Evolutionary conservation across 257 asterid species (phyloP).

Genomic region (Misopates orontium): DNA sequence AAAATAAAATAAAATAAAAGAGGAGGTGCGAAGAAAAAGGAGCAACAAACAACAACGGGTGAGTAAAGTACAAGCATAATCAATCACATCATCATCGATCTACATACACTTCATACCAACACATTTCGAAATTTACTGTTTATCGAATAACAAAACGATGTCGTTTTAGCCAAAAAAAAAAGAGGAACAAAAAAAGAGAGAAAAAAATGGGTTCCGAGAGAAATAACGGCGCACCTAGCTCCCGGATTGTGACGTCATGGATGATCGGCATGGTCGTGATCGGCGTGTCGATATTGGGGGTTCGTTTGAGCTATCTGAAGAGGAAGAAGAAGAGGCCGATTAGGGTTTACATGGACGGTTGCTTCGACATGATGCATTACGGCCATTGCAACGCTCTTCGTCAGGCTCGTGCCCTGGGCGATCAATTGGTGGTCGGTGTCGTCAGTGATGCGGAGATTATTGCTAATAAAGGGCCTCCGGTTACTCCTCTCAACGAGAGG

Average conservation of each 20-base stretch:
- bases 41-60: not conserved
- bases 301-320: slow-evolving; percentile 48
- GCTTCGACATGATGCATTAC: slow-evolving; percentile 99
- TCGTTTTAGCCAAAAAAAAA: not conserved
- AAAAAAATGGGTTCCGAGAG: slow-evolving; percentile 51
- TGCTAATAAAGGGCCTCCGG: slow-evolving; percentile 92
- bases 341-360: slow-evolving; percentile 97
- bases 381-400: slow-evolving; percentile 99
- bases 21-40: not conserved
- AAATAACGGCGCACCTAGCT: slow-evolving; percentile 40
- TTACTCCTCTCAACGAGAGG: slow-evolving; percentile 93
- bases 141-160: no score
- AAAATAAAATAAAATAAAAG: not conserved
- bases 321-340: slow-evolving; percentile 69
- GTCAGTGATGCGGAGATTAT: slow-evolving; percentile 92
- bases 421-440: slow-evolving; percentile 93
- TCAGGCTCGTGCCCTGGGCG: slow-evolving; percentile 96
- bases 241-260: slow-evolving; percentile 57
- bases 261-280: slow-evolving; percentile 66
- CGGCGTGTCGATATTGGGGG: slow-evolving; percentile 67
- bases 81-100: not conserved
- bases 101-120: no score
- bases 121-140: no score
- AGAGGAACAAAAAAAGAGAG: not conserved
- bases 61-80: not conserved